Evolutionary conservation across 23 red algal genomes (phyloP).

Genomic region (Cyanidiococcus yangmingshanensis): DNA sequence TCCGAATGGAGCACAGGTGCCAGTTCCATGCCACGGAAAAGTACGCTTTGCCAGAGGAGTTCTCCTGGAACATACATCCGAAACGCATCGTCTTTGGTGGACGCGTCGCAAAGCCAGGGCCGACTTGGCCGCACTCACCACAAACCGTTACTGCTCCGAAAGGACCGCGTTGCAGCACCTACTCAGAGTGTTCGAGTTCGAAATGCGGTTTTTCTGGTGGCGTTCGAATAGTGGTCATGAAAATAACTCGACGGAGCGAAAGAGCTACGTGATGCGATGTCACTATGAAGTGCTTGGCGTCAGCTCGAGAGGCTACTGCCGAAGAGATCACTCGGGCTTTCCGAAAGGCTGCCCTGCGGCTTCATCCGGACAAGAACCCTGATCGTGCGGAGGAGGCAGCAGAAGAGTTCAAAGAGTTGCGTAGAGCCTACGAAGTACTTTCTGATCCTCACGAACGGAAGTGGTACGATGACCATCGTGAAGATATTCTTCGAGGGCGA

Average conservation of each 20-base stretch:
- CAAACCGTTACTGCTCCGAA: too few relatives aligned
- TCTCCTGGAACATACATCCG: too few relatives aligned
- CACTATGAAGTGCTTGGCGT: slow-evolving; percentile 75
- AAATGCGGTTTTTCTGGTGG: slow-evolving; percentile 18
- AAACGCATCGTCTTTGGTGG: too few relatives aligned
- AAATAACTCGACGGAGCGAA: background rate
- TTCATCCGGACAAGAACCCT: slow-evolving; percentile 93
- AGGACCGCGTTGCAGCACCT: too few relatives aligned
- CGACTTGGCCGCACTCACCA: too few relatives aligned
- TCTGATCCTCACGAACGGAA: slow-evolving; percentile 88
- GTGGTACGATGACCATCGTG: slow-evolving; percentile 92
- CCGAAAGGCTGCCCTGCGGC: slow-evolving; percentile 40
- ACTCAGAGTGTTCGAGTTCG: too few relatives aligned
- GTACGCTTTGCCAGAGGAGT: too few relatives aligned
- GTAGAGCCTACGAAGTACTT: slow-evolving; percentile 75
- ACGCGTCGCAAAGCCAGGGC: too few relatives aligned
- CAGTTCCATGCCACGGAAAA: too few relatives aligned
- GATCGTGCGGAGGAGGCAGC: slow-evolving; percentile 40
- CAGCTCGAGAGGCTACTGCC: slow-evolving; percentile 41
- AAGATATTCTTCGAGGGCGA: slow-evolving; percentile 72
- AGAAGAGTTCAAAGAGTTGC: slow-evolving; percentile 61
- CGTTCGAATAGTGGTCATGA: background rate
- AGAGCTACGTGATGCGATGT: slow-evolving; percentile 24
- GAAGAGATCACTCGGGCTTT: slow-evolving; percentile 78
- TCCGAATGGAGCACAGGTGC: too few relatives aligned